These are phyloP conservation scores for Kodamaea ohmeri DNA, from an alignment of 1,139 yeast genomes.

Conservation along the genomic window DNA sequence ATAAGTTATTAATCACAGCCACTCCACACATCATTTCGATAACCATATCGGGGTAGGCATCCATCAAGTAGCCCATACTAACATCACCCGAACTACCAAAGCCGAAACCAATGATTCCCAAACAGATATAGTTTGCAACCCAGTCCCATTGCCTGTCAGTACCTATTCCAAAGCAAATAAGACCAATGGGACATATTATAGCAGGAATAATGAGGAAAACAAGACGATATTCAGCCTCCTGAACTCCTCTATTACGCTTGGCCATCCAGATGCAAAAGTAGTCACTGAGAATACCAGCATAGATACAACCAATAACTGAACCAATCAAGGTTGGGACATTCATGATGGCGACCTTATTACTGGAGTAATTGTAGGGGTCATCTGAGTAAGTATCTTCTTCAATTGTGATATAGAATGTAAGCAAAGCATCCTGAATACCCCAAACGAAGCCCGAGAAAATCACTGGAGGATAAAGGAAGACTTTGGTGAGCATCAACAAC, in stretches of 20 bases:
- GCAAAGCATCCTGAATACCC: slow-evolving; percentile 40
- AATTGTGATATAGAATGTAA: slow-evolving; percentile 39
- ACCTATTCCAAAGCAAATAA: slow-evolving; percentile 37
- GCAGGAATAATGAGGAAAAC: slow-evolving; percentile 37
- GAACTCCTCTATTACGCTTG: slow-evolving; percentile 33
- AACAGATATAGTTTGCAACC: slow-evolving; percentile 35
- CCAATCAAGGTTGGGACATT: slow-evolving; percentile 40
- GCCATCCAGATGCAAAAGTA: slow-evolving; percentile 41
- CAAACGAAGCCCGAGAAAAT: slow-evolving; percentile 35
- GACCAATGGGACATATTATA: slow-evolving; percentile 34
- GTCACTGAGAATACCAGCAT: slow-evolving; percentile 39
- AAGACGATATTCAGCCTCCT: slow-evolving; percentile 38
- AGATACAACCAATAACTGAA: slow-evolving; percentile 37
- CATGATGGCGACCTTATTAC: slow-evolving; percentile 35
- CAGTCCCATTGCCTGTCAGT: slow-evolving; percentile 31
- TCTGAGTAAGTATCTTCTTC: slow-evolving; percentile 34
- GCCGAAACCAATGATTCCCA: slow-evolving; percentile 38
- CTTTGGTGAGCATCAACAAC: slow-evolving; percentile 26
- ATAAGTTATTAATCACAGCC: slow-evolving; percentile 34
- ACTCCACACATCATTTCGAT: slow-evolving; percentile 40
- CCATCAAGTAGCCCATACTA: slow-evolving; percentile 39
- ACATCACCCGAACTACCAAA: slow-evolving; percentile 40
- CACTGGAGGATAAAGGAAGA: slow-evolving; percentile 36
- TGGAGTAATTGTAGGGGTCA: slow-evolving; percentile 32
- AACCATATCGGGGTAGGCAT: slow-evolving; percentile 40